A percentile compares a stretch with the other conserved stretches of the same genome.
These are phyloP conservation scores for Blastocystis hominis DNA, from an alignment of 352 stramenopile species.

Conservation along the genomic window DNA sequence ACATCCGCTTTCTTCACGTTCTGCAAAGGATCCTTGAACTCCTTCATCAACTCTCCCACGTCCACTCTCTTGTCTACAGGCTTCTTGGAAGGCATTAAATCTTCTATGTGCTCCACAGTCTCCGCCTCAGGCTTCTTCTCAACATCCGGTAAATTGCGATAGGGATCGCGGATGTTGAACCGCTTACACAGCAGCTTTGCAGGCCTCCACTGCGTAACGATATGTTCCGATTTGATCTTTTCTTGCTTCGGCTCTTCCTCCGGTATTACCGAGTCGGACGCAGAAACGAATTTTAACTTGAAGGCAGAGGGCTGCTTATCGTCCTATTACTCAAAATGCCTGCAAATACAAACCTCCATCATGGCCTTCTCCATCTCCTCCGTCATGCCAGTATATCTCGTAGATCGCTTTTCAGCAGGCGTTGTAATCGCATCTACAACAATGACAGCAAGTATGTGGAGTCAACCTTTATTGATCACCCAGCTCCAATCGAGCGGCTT, in stretches of 20 bases:
- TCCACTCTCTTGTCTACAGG: not conserved
- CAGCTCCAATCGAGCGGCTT: not conserved
- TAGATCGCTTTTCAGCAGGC: not conserved
- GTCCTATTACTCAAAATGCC: not conserved
- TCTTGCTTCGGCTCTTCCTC: not conserved
- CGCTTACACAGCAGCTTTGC: constrained; percentile 43
- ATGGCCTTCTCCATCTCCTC: not conserved
- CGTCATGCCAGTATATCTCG: constrained; percentile 12
- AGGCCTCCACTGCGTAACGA: not conserved
- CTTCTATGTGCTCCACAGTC: not conserved
- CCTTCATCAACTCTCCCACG: constrained; percentile 26
- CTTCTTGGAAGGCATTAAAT: not conserved
- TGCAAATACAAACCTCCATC: not conserved
- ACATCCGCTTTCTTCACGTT: constrained; percentile 51
- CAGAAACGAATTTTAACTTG: constrained; percentile 8
- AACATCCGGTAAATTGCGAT: constrained; percentile 9
- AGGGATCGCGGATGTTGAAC: constrained; percentile 46
- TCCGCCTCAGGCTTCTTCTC: not conserved
- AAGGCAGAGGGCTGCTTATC: not conserved
- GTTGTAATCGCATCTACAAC: not conserved
- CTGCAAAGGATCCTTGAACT: constrained; percentile 39
- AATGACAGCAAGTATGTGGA: not conserved
- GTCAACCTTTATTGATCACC: constrained; percentile 4
- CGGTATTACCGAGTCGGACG: not conserved
- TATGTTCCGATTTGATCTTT: not conserved